Percentiles rank a stretch among this genome's conserved stretches.
Evolutionary conservation across 129 eudicot species (phyloP).

Genomic region (Deinandra increscens): DNA sequence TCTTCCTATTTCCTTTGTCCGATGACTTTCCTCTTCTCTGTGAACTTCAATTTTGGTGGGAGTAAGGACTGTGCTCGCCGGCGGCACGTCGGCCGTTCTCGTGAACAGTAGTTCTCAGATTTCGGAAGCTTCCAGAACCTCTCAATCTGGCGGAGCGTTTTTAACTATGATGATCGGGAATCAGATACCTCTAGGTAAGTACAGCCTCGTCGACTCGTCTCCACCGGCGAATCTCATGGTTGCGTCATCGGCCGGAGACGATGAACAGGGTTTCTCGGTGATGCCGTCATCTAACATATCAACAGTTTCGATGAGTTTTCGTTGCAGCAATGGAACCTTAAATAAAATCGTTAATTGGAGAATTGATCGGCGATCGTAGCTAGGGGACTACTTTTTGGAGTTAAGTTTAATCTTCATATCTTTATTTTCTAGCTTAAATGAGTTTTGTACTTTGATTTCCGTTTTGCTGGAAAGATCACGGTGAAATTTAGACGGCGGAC

Average conservation of each 20-base stretch:
- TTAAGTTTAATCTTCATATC: background rate
- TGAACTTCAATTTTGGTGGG: too few relatives aligned
- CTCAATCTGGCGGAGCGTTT: constrained; percentile 12
- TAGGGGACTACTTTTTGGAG: constrained; percentile 25
- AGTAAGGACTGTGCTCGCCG: constrained; percentile 60
- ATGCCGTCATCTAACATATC: background rate
- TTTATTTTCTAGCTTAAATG: background rate
- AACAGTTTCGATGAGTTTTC: constrained; percentile 31
- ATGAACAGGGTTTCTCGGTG: constrained; percentile 5
- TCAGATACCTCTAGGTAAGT: background rate
- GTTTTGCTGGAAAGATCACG: background rate
- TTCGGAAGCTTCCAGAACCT: constrained; percentile 25
- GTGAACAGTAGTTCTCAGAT: constrained; percentile 5
- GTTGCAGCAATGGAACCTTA: constrained; percentile 20
- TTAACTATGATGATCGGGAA: constrained; percentile 13
- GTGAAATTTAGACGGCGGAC: constrained; percentile 11
- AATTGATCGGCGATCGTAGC: constrained; percentile 10
- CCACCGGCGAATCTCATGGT: constrained; percentile 2
- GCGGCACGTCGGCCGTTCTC: constrained; percentile 46
- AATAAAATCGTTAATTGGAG: constrained; percentile 20
- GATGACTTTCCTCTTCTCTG: too few relatives aligned
- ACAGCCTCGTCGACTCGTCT: constrained; percentile 6
- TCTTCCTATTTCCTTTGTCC: too few relatives aligned
- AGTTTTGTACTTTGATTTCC: constrained; percentile 7
- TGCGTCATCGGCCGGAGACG: constrained; percentile 12